Base-by-base conservation (phyloP, 805 yeast species). In the Yarrowia divulgata region DNA sequence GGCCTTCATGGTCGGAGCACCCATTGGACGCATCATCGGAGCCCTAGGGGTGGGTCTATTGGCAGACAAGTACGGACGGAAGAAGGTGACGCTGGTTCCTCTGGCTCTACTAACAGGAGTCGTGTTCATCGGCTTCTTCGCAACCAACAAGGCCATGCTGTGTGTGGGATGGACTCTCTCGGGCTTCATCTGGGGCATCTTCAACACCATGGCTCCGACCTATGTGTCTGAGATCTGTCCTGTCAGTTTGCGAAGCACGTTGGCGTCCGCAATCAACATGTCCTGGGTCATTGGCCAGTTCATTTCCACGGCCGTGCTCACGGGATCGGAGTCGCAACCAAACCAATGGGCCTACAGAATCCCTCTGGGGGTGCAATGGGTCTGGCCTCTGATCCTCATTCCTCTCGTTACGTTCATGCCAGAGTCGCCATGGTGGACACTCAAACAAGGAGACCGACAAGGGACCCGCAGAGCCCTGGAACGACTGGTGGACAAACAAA, bases 31-130 rank as follows among this genome's bases (percentile, higher is more conserved):
- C 71, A 77, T 85, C 64, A 70, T 84, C 23, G 88, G 87, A 32
- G 79, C 84, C 69, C 79, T 81, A 67, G 67, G 79, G 60, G 82
- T 83, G 35, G 87, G 87, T 69, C 71, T 77, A 66, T 73, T 82
- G 37, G 81, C 83, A 23, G 87, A 85, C 70, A 74, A 75, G 49
- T 76, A 79, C 70, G 88, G 88, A 10, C 80, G 84, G 74, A 80
- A 85, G 52, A 76, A 74, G 72, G 82, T 83, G 10, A 42, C 40
- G 1, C 9, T 58, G 39, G 13, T n/a, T 13, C 34, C 50, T 5
- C 34, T 46, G 18, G 16, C 12, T 0, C 72, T 73, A 77, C n/a
- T 46, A 0, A 8, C 34, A 1, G 50, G 18, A 5, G 34, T 46
- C 16, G 19, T 23, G 9, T 46, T 46, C 8, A n/a, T 46, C 10